Evolutionary conservation across 257 asterid genomes (phyloP), one percentile per base, ranked within the genome.

Genomic region (Fraxinus excelsior): DNA sequence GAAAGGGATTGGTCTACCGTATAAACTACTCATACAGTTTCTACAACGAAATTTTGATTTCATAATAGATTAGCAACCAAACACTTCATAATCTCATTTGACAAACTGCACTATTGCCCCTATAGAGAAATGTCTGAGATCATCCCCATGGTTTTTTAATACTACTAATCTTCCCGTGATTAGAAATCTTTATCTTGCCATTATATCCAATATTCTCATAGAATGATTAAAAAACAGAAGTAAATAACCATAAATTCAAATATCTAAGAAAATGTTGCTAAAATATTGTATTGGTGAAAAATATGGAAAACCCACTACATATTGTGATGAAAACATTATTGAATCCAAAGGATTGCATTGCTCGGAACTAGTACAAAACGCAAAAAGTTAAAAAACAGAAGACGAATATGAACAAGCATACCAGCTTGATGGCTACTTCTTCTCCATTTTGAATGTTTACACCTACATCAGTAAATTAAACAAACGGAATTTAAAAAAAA

Each of bases 401-500:
- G 46, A 46, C 58, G 34, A 19, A 74, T 60, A 78, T 65, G 42
- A 76, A 75, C 19, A 76, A 80, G 75, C 83, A 64, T 85, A 94
- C 98, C 93, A 91, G 89, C 90, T 94, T 94, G 78, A 94, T 82
- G 67, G 92, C 98, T 26, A 92, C 96, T 92, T 94, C 98, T 89
- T 94, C 98, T 83, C 97, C 97, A 85, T 80, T 94, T 80, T 91
- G 96, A 80, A 91, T 78, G 77, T 88, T 91, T 76, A 92, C 96
- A 84, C 98, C 98, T 94, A 81, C 73, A 82, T 58, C 77, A 70
- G 80, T 25, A 75, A 67, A 87, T 67, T 74, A 78, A 73, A 7
- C 72, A 71, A 21, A 69, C 31, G 1, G n/a, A 64, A 44, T 56
- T 25, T 29, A 69, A 44, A 58, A 29, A 58, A 11, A 3, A 40